Base-by-base conservation (phyloP, 2,329 filamentous ascomycete genomes). In the Trichocomaceae sp. region DNA sequence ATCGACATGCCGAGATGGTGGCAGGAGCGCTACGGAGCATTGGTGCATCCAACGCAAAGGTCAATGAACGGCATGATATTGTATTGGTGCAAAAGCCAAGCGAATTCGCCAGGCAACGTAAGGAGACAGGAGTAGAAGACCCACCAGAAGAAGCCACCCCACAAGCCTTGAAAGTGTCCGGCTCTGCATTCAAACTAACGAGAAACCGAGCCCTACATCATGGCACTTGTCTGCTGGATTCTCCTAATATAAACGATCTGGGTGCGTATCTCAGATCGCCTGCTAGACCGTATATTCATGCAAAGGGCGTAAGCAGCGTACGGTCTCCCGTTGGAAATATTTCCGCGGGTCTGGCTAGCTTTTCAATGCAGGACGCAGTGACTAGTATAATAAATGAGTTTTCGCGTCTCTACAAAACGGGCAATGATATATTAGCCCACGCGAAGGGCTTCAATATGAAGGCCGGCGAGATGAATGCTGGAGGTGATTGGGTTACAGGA, bases 11-110 rank as follows among this genome's bases (percentile, higher is more conserved):
- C 13, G 83, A 90, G 66, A 96, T 97, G 90, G 87, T 97, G 0
- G 90, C 91, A 39, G 82, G 86, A n/a, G 91, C 90, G 4, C 76
- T 99, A 56, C 77, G 79, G 41, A 71, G 63, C 22, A 57, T 71
- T 23, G 69, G 71, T 7, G 73, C 72, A 7, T 61, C 61, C n/a
- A 78, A 81, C 31, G 82, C 85, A 4, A 79, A 83, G 58, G 92
- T 97, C 61, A 99, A 97, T 68, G 83, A 85, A 67, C 81, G 93
- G 15, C 92, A 99, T 69, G 93, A 99, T 68, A 96, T 99, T 63
- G 90, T 97, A 22, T 77, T 95, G 46, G 52, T 35, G 17, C 56
- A 59, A 37, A 22, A 57, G 7, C 48, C 45, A 9, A 20, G 26
- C 7, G 52, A 57, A n/a, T 50, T 33, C 3, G 42, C 23, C 17